Conservation (phyloP, 2,329 filamentous ascomycete species). For the Penicillium occitanis region DNA sequence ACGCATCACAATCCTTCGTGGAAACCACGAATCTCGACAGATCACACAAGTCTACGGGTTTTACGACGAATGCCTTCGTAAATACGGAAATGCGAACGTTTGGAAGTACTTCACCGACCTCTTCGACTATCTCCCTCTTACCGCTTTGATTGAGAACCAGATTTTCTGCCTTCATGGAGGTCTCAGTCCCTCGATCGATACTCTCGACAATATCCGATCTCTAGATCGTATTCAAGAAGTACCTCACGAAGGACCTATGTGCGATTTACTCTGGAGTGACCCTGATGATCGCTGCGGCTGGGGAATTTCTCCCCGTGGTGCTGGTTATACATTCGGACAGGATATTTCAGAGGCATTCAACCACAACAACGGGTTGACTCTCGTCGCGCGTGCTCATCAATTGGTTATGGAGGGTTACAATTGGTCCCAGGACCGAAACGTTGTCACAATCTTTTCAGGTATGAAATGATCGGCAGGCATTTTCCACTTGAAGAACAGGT, state of each 20-base stretch:
- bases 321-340: conserved; percentile 92
- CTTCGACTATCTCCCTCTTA: conserved; percentile 96
- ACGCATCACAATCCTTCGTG: conserved; percentile 96
- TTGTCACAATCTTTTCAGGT: conserved; percentile 98
- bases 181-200: conserved; percentile 92
- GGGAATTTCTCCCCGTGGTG: conserved; percentile 92
- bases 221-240: conserved; percentile 98
- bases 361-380: conserved; percentile 94
- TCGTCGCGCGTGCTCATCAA: conserved; percentile 95
- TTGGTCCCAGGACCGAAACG: conserved; percentile 97
- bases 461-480: conserved; percentile 31
- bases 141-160: conserved; percentile 97
- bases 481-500: background rate
- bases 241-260: conserved; percentile 97
- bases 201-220: conserved; percentile 90
- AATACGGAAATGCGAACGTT: conserved; percentile 98
- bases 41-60: conserved; percentile 99
- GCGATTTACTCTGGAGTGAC: conserved; percentile 96
- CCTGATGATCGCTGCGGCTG: conserved; percentile 95
- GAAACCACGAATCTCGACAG: conserved; percentile 98
- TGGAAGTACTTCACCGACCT: conserved; percentile 99
- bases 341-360: conserved; percentile 99
- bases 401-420: conserved; percentile 99
- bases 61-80: conserved; percentile 97
- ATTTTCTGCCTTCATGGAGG: conserved; percentile 99